Percentiles rank a stretch among this genome's conserved stretches.
Conservation (phyloP, 164 flowering plant species). For the Cinnamomum chago region DNA sequence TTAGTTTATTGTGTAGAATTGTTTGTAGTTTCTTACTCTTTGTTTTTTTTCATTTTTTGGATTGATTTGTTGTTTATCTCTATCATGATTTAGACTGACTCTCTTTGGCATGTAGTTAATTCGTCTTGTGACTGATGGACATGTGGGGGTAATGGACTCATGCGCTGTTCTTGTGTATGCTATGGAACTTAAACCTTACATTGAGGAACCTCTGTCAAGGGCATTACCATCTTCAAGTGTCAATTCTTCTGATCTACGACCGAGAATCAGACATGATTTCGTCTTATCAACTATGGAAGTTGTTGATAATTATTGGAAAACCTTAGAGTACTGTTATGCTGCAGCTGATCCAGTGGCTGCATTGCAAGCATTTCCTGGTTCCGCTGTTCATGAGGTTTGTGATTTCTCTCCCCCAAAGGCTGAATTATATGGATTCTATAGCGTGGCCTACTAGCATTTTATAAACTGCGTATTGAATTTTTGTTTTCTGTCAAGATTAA, state of each 20-base stretch:
- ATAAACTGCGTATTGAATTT: no score
- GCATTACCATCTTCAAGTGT: slow-evolving; percentile 28
- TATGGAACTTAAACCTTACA: slow-evolving; percentile 87
- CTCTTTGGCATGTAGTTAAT: slow-evolving; percentile 51
- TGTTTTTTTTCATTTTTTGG: background rate
- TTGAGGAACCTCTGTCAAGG: slow-evolving; percentile 74
- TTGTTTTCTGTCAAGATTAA: no score
- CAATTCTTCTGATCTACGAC: slow-evolving; percentile 59
- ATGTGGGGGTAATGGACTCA: slow-evolving; percentile 28
- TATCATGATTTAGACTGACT: background rate
- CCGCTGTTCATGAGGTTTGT: slow-evolving; percentile 76
- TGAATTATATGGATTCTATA: background rate
- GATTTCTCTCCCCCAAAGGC: background rate
- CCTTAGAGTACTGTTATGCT: slow-evolving; percentile 84
- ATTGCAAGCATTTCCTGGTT: slow-evolving; percentile 85
- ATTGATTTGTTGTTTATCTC: background rate
- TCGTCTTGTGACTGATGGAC: slow-evolving; percentile 47
- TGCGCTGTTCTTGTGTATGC: slow-evolving; percentile 57
- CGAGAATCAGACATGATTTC: slow-evolving; percentile 81
- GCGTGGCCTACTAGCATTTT: no score
- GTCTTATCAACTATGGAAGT: slow-evolving; percentile 54
- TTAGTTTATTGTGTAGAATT: background rate
- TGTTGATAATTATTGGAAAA: slow-evolving; percentile 87
- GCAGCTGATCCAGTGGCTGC: slow-evolving; percentile 73
- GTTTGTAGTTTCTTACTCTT: background rate